Percentiles rank a stretch among this genome's conserved stretches.
These are phyloP conservation scores for Claviceps pazoutovae DNA, from an alignment of 2,329 filamentous ascomycete genomes.

Conservation along the genomic window DNA sequence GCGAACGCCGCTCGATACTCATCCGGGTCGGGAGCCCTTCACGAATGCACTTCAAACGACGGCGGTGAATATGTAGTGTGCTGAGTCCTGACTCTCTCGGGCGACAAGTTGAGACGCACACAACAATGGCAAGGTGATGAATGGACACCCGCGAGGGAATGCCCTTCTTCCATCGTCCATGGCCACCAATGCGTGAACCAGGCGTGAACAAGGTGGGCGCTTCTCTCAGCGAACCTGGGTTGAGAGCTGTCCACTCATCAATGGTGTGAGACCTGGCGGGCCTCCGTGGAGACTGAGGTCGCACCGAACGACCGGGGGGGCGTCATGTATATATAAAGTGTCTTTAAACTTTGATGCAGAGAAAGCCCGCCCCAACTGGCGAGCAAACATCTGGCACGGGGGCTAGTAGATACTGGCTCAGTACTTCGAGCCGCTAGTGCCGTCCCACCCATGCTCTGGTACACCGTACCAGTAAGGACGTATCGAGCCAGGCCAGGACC, in stretches of 20 bases:
- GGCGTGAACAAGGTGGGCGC: constrained; percentile 6
- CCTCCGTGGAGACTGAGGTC: constrained; percentile 23
- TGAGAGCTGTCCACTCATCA: constrained; percentile 22
- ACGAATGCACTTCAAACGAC: too few relatives aligned
- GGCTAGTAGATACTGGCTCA: constrained; percentile 13
- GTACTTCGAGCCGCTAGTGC: constrained; percentile 17
- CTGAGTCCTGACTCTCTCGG: too few relatives aligned
- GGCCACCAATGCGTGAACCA: not conserved
- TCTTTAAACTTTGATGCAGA: constrained; percentile 5
- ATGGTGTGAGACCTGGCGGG: constrained; percentile 25
- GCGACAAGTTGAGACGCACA: too few relatives aligned
- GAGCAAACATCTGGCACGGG: constrained; percentile 1
- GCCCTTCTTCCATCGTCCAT: not conserved
- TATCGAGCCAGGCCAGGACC: constrained; percentile 19
- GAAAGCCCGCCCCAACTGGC: not conserved
- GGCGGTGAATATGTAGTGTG: too few relatives aligned
- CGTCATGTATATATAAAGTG: constrained; percentile 20
- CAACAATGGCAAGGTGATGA: too few relatives aligned
- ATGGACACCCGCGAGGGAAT: not conserved
- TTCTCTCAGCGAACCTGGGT: constrained; percentile 20
- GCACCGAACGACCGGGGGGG: constrained; percentile 18
- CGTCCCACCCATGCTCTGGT: constrained; percentile 22
- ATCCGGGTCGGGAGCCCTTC: too few relatives aligned
- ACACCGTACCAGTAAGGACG: constrained; percentile 16
- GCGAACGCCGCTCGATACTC: too few relatives aligned